phyloP scores from a whole-genome alignment of 371 early-diverging fungal species.

The Funneliformis caledonium region DNA sequence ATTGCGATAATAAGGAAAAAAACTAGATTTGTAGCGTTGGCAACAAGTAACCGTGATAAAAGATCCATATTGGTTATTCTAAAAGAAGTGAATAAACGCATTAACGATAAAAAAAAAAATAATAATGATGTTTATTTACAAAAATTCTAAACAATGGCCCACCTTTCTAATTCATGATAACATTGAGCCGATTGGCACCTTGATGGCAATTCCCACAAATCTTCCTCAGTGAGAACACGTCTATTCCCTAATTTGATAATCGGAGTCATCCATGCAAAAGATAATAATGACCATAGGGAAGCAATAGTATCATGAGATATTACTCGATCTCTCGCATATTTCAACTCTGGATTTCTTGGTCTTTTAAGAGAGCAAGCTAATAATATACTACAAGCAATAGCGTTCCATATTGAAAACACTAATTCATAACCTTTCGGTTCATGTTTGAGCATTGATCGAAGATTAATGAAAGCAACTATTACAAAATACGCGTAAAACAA shows the following conservation, averaged over 20 bases:
- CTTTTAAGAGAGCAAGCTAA: constrained; percentile 31
- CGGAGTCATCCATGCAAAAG: constrained; percentile 37
- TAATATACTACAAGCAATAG: constrained; percentile 32
- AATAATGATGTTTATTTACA: background rate
- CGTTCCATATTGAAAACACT: constrained; percentile 35
- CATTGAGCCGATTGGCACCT: constrained; percentile 35
- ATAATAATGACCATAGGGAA: constrained; percentile 32
- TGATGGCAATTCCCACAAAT: constrained; percentile 39
- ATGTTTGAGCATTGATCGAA: constrained; percentile 32
- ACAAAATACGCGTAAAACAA: constrained; percentile 26
- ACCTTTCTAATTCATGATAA: constrained; percentile 37
- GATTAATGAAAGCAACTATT: constrained; percentile 30
- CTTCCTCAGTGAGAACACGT: constrained; percentile 9
- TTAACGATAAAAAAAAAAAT: background rate
- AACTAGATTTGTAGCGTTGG: constrained; percentile 27
- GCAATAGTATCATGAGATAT: constrained; percentile 39
- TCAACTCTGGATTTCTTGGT: constrained; percentile 39
- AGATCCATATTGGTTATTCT: constrained; percentile 31
- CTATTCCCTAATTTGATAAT: constrained; percentile 33
- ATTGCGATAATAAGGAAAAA: constrained; percentile 38
- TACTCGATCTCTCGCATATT: constrained; percentile 13
- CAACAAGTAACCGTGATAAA: constrained; percentile 30
- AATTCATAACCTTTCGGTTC: constrained; percentile 15
- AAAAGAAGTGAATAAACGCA: background rate
- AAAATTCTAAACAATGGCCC: background rate